phyloP scores from a whole-genome alignment of 148 eudicot species.

The Heliamphora exappendiculata region DNA sequence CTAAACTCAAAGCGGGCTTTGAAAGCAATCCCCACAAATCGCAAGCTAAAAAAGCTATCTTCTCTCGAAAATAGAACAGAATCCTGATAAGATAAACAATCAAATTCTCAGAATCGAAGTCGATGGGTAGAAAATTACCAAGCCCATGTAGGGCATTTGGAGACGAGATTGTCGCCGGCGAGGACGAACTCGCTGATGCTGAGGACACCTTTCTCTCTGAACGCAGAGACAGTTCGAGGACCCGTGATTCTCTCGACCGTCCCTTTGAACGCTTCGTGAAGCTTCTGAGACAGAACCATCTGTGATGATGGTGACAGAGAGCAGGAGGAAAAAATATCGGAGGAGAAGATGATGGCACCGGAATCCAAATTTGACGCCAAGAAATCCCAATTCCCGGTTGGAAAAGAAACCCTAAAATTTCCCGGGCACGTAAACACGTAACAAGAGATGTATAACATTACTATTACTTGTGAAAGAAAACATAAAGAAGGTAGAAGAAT shows the following conservation, averaged over 20 bases:
- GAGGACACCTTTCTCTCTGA: conserved; percentile 95
- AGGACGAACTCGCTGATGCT: conserved; percentile 69
- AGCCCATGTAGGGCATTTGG: conserved; percentile 98
- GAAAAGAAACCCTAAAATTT: background rate
- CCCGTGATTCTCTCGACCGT: conserved; percentile 82
- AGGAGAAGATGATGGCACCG: too few relatives aligned
- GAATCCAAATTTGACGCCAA: too few relatives aligned
- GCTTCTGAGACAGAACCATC: conserved; percentile 72
- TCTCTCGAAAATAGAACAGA: background rate
- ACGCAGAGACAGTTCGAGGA: conserved; percentile 86
- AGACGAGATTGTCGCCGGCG: conserved; percentile 94
- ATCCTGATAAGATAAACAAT: background rate
- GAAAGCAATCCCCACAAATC: background rate
- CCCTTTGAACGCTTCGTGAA: conserved; percentile 86
- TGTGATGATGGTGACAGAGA: too few relatives aligned
- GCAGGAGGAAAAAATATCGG: background rate
- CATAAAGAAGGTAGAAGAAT: too few relatives aligned
- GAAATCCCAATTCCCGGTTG: background rate
- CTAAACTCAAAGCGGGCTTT: background rate
- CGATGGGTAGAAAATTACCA: conserved; percentile 36
- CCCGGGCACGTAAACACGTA: background rate
- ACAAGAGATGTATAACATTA: too few relatives aligned
- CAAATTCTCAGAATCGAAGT: background rate
- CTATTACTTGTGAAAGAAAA: too few relatives aligned
- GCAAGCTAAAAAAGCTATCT: background rate